Evolutionary conservation across 768 basidiomycete species (phyloP).

Genomic region (Tylopilus vinaceipallidus): DNA sequence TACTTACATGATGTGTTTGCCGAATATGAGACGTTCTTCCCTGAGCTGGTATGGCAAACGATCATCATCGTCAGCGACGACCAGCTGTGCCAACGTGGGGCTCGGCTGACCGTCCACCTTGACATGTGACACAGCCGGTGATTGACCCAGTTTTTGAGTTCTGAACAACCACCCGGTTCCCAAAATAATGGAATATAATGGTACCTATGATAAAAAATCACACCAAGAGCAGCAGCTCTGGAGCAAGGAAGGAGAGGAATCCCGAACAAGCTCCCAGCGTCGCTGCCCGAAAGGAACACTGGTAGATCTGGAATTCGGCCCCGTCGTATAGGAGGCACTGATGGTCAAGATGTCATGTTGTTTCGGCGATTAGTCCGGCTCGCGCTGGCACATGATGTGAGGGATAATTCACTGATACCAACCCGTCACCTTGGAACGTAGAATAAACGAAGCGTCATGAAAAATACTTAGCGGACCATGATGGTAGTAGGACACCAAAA

Average conservation of each 20-base stretch:
- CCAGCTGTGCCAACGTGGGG: neutral
- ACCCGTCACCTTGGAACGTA: neutral
- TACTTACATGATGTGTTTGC: neutral
- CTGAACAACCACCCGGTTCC: neutral
- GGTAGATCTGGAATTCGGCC: neutral
- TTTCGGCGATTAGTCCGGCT: neutral
- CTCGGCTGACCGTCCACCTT: neutral
- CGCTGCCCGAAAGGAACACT: neutral
- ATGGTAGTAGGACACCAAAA: neutral
- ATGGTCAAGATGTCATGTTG: slow-evolving; percentile 3
- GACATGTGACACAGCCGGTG: neutral
- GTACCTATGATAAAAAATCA: neutral
- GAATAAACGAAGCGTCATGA: neutral
- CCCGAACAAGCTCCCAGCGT: neutral
- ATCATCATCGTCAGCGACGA: neutral
- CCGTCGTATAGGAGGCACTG: slow-evolving; percentile 3
- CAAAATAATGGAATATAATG: neutral
- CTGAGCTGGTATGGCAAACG: neutral
- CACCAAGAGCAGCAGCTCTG: neutral
- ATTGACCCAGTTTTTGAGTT: neutral
- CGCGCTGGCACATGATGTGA: neutral
- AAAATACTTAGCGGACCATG: neutral
- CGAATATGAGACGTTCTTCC: neutral
- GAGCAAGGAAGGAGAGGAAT: neutral
- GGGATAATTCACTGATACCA: neutral